phyloP scores from a whole-genome alignment of 164 flowering plant species.

The Nymphaea thermarum region DNA sequence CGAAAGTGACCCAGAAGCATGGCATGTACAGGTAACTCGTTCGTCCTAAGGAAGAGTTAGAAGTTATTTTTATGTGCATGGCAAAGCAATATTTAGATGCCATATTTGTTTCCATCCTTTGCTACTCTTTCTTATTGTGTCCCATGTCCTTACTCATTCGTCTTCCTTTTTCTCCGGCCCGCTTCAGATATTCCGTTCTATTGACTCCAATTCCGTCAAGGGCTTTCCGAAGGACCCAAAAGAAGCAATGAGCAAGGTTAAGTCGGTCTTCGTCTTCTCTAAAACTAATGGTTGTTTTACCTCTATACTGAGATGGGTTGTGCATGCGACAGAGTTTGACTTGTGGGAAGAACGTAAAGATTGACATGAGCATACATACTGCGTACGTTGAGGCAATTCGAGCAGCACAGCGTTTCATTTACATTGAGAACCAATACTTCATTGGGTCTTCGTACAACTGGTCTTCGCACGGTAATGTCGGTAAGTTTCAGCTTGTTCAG shows the following conservation, averaged over 20 bases:
- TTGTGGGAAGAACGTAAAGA: conserved; percentile 84
- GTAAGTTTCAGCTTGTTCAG: conserved; percentile 14
- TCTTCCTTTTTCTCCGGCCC: too few species aligned
- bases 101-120: too few species aligned
- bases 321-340: conserved; percentile 56
- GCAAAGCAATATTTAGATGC: neutral
- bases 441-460: conserved; percentile 91
- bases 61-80: neutral
- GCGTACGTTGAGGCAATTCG: conserved; percentile 93
- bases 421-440: conserved; percentile 93
- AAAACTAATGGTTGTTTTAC: neutral
- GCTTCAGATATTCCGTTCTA: conserved; percentile 79
- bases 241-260: conserved; percentile 62
- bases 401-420: conserved; percentile 89
- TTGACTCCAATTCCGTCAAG: conserved; percentile 86
- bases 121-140: too few species aligned
- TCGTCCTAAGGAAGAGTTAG: too few species aligned
- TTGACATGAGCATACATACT: conserved; percentile 97
- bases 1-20: conserved; percentile 69
- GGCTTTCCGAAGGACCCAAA: conserved; percentile 84
- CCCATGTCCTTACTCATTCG: too few species aligned
- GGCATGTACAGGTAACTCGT: conserved; percentile 82
- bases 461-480: conserved; percentile 60
- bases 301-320: neutral
- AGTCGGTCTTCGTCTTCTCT: neutral